phyloP scores from a whole-genome alignment of 257 asterid genomes.

The Nicotiana attenuata region DNA sequence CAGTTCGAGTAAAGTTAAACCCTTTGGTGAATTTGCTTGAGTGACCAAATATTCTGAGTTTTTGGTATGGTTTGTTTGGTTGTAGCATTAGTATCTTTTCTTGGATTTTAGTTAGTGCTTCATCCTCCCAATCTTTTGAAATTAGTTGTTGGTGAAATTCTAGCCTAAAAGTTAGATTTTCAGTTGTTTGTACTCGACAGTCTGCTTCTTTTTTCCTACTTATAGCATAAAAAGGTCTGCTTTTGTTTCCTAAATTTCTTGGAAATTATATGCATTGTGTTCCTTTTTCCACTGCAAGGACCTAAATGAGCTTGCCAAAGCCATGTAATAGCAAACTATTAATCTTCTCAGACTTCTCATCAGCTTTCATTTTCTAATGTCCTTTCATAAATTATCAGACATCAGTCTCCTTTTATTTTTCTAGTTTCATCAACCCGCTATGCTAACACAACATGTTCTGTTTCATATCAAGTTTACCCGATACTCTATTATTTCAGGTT shows the following conservation, averaged over 20 bases:
- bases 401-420: neutral
- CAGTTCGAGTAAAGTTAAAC: neutral
- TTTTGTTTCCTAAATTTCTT: neutral
- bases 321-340: neutral
- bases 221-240: too few species aligned
- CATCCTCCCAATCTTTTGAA: neutral
- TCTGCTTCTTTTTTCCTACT: too few species aligned
- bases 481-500: constrained; percentile 41
- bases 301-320: neutral
- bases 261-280: neutral
- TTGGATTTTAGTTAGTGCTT: neutral
- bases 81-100: neutral
- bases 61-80: neutral
- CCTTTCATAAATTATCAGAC: neutral
- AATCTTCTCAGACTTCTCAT: neutral
- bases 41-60: neutral
- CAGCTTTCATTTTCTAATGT: neutral
- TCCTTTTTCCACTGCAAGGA: neutral
- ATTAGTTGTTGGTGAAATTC: neutral
- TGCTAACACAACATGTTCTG: neutral
- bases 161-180: neutral
- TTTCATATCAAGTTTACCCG: neutral
- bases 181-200: neutral
- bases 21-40: neutral
- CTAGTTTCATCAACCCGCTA: neutral